A percentile compares a stretch with the other conserved stretches of the same genome.
Conservation (phyloP, 176 grass and related monocot species). For the Pontederia paniculata region DNA sequence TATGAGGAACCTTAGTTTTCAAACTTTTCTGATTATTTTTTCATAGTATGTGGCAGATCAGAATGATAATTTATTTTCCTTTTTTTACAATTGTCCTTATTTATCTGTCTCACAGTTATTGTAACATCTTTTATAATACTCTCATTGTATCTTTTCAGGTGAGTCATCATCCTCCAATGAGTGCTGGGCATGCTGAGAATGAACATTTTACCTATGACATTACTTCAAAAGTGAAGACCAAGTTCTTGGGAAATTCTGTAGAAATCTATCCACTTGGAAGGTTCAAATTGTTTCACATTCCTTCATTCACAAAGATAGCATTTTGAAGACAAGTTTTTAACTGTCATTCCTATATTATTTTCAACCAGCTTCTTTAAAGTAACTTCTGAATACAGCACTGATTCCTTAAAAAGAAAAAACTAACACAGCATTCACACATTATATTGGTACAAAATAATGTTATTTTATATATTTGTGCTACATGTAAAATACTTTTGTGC, state of each 20-base stretch:
- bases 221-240: slow-evolving; percentile 90
- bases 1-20: too few species aligned
- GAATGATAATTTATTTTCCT: neutral
- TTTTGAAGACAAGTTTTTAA: too few species aligned
- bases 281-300: slow-evolving; percentile 28
- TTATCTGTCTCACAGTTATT: too few species aligned
- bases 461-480: neutral
- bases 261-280: slow-evolving; percentile 95
- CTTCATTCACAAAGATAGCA: neutral
- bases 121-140: neutral
- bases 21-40: too few species aligned
- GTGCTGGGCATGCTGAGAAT: slow-evolving; percentile 85
- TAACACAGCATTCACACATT: too few species aligned
- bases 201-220: slow-evolving; percentile 96
- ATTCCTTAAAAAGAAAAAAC: too few species aligned
- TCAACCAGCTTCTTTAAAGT: too few species aligned
- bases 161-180: slow-evolving; percentile 97
- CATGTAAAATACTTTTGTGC: neutral
- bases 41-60: too few species aligned
- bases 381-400: too few species aligned
- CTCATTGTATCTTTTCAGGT: slow-evolving; percentile 27
- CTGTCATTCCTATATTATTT: too few species aligned
- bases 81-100: neutral
- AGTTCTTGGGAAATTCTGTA: slow-evolving; percentile 92
- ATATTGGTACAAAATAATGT: neutral